These are phyloP conservation scores for Psilocybe cubensis DNA, from an alignment of 768 basidiomycete genomes.

Conservation along the genomic window DNA sequence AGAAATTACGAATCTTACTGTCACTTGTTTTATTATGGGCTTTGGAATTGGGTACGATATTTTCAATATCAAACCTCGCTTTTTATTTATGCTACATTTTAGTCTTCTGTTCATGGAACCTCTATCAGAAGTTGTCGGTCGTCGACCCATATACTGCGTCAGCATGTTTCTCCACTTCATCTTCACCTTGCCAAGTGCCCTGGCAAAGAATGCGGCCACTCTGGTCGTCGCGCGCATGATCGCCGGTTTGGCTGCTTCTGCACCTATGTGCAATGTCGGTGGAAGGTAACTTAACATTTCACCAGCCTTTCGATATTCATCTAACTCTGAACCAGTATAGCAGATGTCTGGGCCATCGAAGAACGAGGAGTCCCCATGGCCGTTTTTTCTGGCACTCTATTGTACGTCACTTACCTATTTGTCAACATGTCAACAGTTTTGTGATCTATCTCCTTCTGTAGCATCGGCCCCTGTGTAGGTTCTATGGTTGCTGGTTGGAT, in stretches of 20 bases:
- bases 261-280: conserved; percentile 49
- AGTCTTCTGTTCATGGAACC: conserved; percentile 48
- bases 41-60: conserved; percentile 39
- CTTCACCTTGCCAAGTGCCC: conserved; percentile 52
- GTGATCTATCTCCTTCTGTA: conserved; percentile 3
- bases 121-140: conserved; percentile 41
- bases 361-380: conserved; percentile 51
- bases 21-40: conserved; percentile 46
- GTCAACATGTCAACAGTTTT: neutral
- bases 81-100: conserved; percentile 14
- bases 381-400: conserved; percentile 50
- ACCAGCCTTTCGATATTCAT: neutral
- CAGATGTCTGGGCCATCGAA: conserved; percentile 45
- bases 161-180: conserved; percentile 46
- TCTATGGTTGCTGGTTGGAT: conserved; percentile 55
- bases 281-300: conserved; percentile 31
- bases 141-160: conserved; percentile 38
- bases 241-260: conserved; percentile 46
- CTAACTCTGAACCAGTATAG: conserved; percentile 25
- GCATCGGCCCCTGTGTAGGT: conserved; percentile 50
- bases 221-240: conserved; percentile 47
- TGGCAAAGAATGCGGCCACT: conserved; percentile 48
- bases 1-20: conserved; percentile 44
- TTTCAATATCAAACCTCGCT: conserved; percentile 10
- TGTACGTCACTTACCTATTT: conserved; percentile 31